phyloP scores from a whole-genome alignment of 163 green algal genomes.

The Scenedesmus sp. region DNA sequence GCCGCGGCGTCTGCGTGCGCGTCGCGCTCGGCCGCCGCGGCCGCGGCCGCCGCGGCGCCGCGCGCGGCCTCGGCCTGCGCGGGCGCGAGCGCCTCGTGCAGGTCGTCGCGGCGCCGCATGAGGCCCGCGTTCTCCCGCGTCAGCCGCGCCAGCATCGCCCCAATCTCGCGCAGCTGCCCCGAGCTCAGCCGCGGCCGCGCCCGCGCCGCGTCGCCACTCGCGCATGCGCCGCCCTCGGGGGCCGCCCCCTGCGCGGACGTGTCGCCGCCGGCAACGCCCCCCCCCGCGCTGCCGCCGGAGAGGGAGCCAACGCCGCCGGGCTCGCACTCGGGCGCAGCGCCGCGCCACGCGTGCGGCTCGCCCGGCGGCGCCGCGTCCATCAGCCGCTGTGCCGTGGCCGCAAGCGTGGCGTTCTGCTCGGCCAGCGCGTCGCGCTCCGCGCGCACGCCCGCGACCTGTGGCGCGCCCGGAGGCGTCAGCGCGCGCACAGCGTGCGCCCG shows the following conservation, averaged over 20 bases:
- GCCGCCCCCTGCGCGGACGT: not conserved
- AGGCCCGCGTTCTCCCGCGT: constrained; percentile 42
- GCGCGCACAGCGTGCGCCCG: no score
- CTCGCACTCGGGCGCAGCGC: not conserved
- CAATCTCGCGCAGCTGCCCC: constrained; percentile 25
- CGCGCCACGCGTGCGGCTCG: no score
- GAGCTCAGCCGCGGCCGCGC: no score
- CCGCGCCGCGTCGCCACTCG: no score
- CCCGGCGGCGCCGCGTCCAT: constrained; percentile 2
- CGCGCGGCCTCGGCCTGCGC: constrained; percentile 18
- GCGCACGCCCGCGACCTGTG: constrained; percentile 22
- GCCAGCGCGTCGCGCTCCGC: constrained; percentile 31
- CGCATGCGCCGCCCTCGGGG: not conserved
- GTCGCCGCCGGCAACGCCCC: not conserved
- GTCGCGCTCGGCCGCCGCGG: not conserved
- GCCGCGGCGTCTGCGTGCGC: constrained; percentile 3
- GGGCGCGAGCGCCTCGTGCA: no score
- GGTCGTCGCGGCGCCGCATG: constrained; percentile 27
- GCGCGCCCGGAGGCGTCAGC: no score
- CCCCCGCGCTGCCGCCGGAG: not conserved
- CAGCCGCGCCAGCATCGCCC: constrained; percentile 35
- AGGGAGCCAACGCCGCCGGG: not conserved
- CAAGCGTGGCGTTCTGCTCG: constrained; percentile 26
- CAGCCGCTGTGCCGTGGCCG: constrained; percentile 29
- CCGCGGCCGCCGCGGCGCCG: no score